Conservation (phyloP, 1,139 yeast species). For the Kluyveromyces sp. region DNA sequence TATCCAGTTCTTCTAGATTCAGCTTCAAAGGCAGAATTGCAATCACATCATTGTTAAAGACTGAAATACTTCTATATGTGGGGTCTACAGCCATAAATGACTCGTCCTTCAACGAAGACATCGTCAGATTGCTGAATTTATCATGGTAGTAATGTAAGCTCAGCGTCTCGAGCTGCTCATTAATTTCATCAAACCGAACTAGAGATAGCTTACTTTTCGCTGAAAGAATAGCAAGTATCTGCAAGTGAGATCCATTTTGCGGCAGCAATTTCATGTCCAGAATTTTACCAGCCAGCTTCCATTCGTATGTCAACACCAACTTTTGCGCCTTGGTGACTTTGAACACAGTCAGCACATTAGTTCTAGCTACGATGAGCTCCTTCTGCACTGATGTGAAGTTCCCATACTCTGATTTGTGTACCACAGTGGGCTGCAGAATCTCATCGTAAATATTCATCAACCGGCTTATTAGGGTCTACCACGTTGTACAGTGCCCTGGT, state of each 20-base stretch:
- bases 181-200: slow-evolving; percentile 58
- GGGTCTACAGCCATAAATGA: slow-evolving; percentile 64
- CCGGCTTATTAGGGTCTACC: not conserved
- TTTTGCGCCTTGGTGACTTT: slow-evolving; percentile 37
- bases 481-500: no score
- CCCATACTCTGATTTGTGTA: slow-evolving; percentile 55
- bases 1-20: slow-evolving; percentile 18
- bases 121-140: slow-evolving; percentile 47
- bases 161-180: slow-evolving; percentile 52
- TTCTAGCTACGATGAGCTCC: slow-evolving; percentile 65
- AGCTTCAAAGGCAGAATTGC: slow-evolving; percentile 57
- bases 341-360: slow-evolving; percentile 66
- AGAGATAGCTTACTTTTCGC: slow-evolving; percentile 72
- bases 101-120: slow-evolving; percentile 37
- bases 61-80: slow-evolving; percentile 50
- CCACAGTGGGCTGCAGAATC: slow-evolving; percentile 71
- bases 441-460: slow-evolving; percentile 79
- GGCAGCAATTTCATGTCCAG: slow-evolving; percentile 50
- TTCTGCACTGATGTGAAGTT: slow-evolving; percentile 48
- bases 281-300: slow-evolving; percentile 63
- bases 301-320: slow-evolving; percentile 57
- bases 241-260: slow-evolving; percentile 47
- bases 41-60: slow-evolving; percentile 63
- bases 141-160: slow-evolving; percentile 86
- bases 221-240: slow-evolving; percentile 62